A percentile compares a stretch with the other conserved stretches of the same genome.
phyloP scores from a whole-genome alignment of 129 eudicot genomes.

The Pseudognaphalium luteoalbum region DNA sequence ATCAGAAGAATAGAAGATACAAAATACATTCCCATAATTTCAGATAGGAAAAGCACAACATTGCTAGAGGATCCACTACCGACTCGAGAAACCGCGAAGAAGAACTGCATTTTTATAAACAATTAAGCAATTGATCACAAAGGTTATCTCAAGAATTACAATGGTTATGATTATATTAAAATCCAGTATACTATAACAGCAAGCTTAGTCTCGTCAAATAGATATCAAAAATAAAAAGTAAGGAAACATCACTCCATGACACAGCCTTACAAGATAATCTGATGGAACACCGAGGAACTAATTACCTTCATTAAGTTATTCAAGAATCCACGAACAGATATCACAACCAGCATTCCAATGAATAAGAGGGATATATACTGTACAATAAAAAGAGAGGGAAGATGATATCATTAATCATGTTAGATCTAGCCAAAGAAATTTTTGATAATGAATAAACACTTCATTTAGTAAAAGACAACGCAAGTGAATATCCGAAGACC shows the following conservation, averaged over 20 bases:
- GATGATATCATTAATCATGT: not conserved
- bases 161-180: not conserved
- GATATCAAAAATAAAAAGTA: too few relatives aligned
- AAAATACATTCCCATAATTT: constrained; percentile 99
- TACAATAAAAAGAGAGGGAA: constrained; percentile 15
- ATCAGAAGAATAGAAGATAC: constrained; percentile 88
- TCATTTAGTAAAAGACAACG: not conserved
- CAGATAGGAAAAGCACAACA: constrained; percentile 92
- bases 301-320: constrained; percentile 90
- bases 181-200: constrained; percentile 2
- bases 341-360: constrained; percentile 93
- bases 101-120: constrained; percentile 62
- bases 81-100: constrained; percentile 97
- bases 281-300: constrained; percentile 13
- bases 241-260: not conserved
- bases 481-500: not conserved
- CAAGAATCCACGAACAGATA: constrained; percentile 95
- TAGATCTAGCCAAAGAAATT: constrained; percentile 16
- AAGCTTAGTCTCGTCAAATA: not conserved
- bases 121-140: not conserved
- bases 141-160: not conserved
- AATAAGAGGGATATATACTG: constrained; percentile 96
- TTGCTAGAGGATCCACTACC: constrained; percentile 99
- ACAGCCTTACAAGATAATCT: not conserved
- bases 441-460: not conserved